A percentile compares a stretch with the other conserved stretches of the same genome.
Conservation (phyloP, 257 asterid species). For the Asclepias syriaca region DNA sequence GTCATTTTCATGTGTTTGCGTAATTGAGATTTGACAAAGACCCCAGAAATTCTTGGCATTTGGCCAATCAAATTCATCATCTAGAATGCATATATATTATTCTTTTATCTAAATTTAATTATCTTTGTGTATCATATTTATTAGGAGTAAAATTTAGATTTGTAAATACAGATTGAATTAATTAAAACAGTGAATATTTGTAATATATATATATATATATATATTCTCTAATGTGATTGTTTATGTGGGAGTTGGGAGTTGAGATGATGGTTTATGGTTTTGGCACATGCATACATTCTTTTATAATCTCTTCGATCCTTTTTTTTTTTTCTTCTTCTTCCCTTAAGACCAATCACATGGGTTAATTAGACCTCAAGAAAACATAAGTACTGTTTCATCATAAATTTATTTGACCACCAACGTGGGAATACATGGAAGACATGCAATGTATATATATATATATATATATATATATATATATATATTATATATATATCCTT, state of each 20-base stretch:
- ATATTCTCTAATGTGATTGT: background rate
- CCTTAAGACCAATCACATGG: constrained; percentile 1
- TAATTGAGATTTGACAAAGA: background rate
- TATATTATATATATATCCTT: too few species aligned
- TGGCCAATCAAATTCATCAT: background rate
- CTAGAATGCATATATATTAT: background rate
- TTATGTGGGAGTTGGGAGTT: too few species aligned
- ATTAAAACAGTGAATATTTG: too few species aligned
- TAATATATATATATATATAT: too few species aligned
- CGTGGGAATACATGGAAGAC: background rate
- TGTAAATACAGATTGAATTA: too few species aligned
- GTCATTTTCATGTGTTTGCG: background rate
- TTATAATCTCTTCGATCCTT: background rate
- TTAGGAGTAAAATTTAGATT: too few species aligned
- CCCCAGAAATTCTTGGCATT: background rate
- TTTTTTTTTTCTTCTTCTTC: background rate
- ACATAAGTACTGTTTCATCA: background rate
- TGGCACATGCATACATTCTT: too few species aligned
- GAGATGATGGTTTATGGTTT: too few species aligned
- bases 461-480: too few species aligned
- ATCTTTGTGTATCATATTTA: background rate
- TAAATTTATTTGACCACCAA: background rate
- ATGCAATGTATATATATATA: too few species aligned
- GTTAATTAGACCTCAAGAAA: constrained; percentile 3
- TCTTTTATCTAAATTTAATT: too few species aligned